Evolutionary conservation across 345 rosid species (phyloP), one percentile per base, ranked within the genome.

Genomic region (Alliaria petiolata): DNA sequence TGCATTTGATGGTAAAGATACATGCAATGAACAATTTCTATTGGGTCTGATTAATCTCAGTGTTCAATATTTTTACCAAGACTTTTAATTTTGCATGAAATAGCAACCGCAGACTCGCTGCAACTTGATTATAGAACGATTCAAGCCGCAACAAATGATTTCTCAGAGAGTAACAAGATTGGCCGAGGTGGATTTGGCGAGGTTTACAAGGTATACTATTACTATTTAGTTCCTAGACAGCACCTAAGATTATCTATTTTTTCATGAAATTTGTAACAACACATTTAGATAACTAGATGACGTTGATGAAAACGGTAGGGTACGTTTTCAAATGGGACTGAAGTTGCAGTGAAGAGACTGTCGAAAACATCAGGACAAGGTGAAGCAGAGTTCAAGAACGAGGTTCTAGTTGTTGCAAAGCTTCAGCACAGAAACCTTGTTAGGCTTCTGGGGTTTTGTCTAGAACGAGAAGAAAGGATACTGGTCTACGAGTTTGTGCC

Each of bases 201-300:
- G 19, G 90, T 90, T 78, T 88, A 76, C 82, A 79, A 78, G 90
- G 91, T 86, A n/a, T n/a, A n/a, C n/a, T n/a, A n/a, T n/a, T n/a
- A 52, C 7, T 20, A 50, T 4, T 22, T n/a, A 52, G 28, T 42
- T 52, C 26, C 42, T 8, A 9, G 15, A 36, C 25, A 20, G 14
- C 39, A n/a, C n/a, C 12, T 28, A 19, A 60, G 12, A 8, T 22
- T 49, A 31, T 15, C 20, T 28, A n/a, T 1, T 13, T 28, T 55
- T 1, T 36, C n/a, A 34, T 64, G 9, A 54, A 38, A 9, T 1
- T 20, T 63, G 6, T 5, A 12, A 6, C 13, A 56, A 26, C 8
- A 38, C 46, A 4, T 15, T 1, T 46, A 9, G 3, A 10, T 43
- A 42, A 42, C 0, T 7, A 9, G 19, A 36, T 38, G 38, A 53